A percentile compares a stretch with the other conserved stretches of the same genome.
These are phyloP conservation scores for Daldinia decipiens DNA, from an alignment of 495 filamentous ascomycete species.

Conservation along the genomic window DNA sequence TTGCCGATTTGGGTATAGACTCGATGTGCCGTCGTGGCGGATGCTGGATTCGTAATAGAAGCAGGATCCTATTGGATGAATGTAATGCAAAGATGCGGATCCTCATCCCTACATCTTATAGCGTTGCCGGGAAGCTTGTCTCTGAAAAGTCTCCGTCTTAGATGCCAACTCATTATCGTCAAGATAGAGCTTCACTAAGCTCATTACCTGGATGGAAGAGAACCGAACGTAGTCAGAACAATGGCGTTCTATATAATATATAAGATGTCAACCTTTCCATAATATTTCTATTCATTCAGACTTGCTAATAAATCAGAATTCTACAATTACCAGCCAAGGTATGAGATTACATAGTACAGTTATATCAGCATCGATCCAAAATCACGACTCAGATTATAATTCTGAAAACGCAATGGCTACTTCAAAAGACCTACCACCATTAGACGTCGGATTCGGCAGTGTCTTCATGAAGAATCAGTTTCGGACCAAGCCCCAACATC, in stretches of 20 bases:
- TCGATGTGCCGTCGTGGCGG: neutral
- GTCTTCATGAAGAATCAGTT: conserved; percentile 50
- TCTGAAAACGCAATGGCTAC: conserved; percentile 16
- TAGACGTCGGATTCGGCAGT: conserved; percentile 24
- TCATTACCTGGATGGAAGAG: neutral
- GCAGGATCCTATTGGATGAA: conserved; percentile 12
- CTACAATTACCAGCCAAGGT: neutral
- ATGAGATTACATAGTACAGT: conserved; percentile 1
- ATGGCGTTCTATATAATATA: conserved; percentile 11
- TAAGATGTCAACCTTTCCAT: neutral
- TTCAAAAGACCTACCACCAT: conserved; percentile 31
- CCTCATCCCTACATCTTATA: neutral
- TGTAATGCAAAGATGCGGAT: neutral
- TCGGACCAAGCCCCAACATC: conserved; percentile 42
- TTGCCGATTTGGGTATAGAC: conserved; percentile 29
- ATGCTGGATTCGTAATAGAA: conserved; percentile 12
- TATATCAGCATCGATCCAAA: neutral
- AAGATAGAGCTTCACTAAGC: conserved; percentile 3
- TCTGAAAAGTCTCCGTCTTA: neutral
- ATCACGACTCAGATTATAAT: neutral
- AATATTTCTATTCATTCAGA: neutral
- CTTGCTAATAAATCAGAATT: neutral
- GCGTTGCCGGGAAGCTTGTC: neutral
- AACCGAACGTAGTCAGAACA: neutral
- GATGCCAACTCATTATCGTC: neutral